These are phyloP conservation scores for Kurtzmaniella quercitrusa DNA, from an alignment of 1,139 yeast species.

Conservation along the genomic window DNA sequence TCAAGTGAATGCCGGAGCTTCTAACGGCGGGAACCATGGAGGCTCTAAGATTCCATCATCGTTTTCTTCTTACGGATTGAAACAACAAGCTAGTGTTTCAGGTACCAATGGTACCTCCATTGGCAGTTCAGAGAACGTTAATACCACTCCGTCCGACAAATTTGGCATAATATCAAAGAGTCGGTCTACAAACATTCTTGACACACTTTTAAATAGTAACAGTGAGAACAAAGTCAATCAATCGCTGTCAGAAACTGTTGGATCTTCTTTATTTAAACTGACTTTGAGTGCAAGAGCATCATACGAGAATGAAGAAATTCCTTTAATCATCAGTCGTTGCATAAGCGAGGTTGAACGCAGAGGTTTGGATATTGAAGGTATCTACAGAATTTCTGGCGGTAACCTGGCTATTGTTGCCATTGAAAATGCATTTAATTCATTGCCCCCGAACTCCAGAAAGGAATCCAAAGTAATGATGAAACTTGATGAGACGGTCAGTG, in stretches of 20 bases:
- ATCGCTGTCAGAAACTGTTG: constrained; percentile 12
- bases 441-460: constrained; percentile 19
- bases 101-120: neutral
- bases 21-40: constrained; percentile 1
- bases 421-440: constrained; percentile 42
- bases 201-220: constrained; percentile 27
- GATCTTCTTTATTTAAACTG: constrained; percentile 35
- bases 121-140: constrained; percentile 3
- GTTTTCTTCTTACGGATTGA: constrained; percentile 5
- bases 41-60: neutral
- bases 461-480: constrained; percentile 39
- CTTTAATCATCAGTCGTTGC: constrained; percentile 70
- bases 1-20: constrained; percentile 6
- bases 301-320: constrained; percentile 60
- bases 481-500: constrained; percentile 46
- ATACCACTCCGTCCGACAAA: neutral
- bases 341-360: constrained; percentile 73
- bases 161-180: constrained; percentile 33
- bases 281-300: constrained; percentile 57
- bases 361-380: constrained; percentile 76
- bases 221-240: constrained; percentile 9
- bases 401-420: constrained; percentile 66
- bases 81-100: constrained; percentile 2
- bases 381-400: constrained; percentile 89
- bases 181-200: constrained; percentile 46